Base-by-base conservation (phyloP, 2,329 filamentous ascomycete species). In the Didymella lethalis region DNA sequence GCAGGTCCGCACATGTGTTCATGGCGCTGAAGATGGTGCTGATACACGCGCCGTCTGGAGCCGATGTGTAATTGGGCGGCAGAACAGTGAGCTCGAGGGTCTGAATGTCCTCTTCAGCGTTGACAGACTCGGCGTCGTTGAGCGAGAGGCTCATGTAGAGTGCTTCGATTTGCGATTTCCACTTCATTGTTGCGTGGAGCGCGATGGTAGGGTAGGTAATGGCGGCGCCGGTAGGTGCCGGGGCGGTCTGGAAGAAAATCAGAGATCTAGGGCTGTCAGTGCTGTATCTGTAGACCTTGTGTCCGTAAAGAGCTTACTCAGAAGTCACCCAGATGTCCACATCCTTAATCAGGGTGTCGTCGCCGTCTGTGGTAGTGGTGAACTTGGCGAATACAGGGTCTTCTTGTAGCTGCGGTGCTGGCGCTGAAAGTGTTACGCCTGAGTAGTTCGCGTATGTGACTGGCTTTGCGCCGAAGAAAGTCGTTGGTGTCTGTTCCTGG, bases 181-280 rank as follows among this genome's bases (percentile, higher is more conserved):
- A 80, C 55, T 86, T 85, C 76, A 91, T 89, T 67, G 90, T 85
- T 0, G 90, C 91, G 73, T 93, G 90, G 16, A 93, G 87, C 23
- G 88, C 88, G 73, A 94, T 90, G 61, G 86, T 81, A 3, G 88
- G 90, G 76, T 93, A 94, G 0, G 89, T 86, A 64, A 93, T 90
- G 40, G 86, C 83, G 44, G 92, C 78, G 62, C 90, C 91, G 18
- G 79, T 83, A 34, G 82, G 80, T 12, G 81, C 83, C 3, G 82
- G 75, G 12, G 79, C 47, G 18, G 50, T 76, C 64, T 88, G 89
- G 79, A 87, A 93, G 60, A 93, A 76, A 14, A 82, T 86, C 54
- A 93, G 81, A 79, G 67, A 84, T 85, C 69, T 72, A 52, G 20
- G 0, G 8, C 2, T 25, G 29, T 67, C n/a, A 67, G 59, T 23